phyloP scores from a whole-genome alignment of 2,329 filamentous ascomycete genomes.

The Ophiocordyceps unilateralis region DNA sequence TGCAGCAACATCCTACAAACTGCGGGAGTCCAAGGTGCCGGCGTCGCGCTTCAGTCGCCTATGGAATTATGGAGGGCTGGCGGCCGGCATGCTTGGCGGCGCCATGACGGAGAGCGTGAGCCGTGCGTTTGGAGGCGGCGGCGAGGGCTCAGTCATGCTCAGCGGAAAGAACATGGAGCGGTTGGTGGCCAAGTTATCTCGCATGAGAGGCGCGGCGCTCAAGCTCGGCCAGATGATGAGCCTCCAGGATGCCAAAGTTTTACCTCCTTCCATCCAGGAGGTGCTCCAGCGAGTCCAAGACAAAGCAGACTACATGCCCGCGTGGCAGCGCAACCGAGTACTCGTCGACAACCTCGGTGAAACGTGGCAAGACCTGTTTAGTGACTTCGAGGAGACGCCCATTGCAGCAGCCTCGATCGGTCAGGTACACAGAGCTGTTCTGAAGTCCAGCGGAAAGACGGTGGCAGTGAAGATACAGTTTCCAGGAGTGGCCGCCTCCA shows the following conservation, averaged over 20 bases:
- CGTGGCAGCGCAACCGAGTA: constrained; percentile 79
- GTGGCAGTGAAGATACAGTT: constrained; percentile 98
- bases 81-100: constrained; percentile 88
- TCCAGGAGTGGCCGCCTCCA: constrained; percentile 85
- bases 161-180: constrained; percentile 85
- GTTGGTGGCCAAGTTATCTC: constrained; percentile 78
- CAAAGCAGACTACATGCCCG: constrained; percentile 93
- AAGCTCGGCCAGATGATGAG: constrained; percentile 98
- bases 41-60: constrained; percentile 72
- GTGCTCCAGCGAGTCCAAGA: constrained; percentile 92
- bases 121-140: constrained; percentile 53
- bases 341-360: constrained; percentile 60
- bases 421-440: constrained; percentile 74
- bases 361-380: constrained; percentile 73
- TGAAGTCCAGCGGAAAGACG: constrained; percentile 54
- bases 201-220: constrained; percentile 92
- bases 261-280: constrained; percentile 71
- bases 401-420: constrained; percentile 94
- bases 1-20: constrained; percentile 34
- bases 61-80: constrained; percentile 89
- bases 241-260: constrained; percentile 92
- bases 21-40: constrained; percentile 81
- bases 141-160: constrained; percentile 63
- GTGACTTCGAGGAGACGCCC: constrained; percentile 73
- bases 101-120: constrained; percentile 74